Percentiles rank a stretch among this genome's conserved stretches.
phyloP scores from a whole-genome alignment of 805 yeast species.

The Allodekkera sacchari region DNA sequence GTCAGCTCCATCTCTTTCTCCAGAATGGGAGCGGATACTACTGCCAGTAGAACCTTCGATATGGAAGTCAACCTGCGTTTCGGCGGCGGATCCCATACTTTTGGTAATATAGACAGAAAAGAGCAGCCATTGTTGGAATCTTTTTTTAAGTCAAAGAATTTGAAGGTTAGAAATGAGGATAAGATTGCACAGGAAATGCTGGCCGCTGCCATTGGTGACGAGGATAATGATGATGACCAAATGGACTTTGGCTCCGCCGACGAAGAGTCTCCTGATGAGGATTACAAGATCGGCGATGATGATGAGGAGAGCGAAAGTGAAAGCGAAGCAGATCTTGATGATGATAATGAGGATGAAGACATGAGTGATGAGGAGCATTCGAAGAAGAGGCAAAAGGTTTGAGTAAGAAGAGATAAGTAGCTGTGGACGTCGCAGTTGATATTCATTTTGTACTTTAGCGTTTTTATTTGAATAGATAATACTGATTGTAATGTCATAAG shows the following conservation, averaged over 20 bases:
- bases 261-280: conserved; percentile 82
- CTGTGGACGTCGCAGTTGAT: neutral
- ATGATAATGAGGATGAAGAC: conserved; percentile 20
- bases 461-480: too few relatives aligned
- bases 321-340: conserved; percentile 57
- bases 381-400: conserved; percentile 11
- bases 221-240: conserved; percentile 48
- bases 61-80: conserved; percentile 67
- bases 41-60: conserved; percentile 79
- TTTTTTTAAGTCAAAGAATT: conserved; percentile 67
- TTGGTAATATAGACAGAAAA: conserved; percentile 83
- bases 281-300: conserved; percentile 54
- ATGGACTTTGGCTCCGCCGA: conserved; percentile 68
- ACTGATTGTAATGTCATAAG: too few relatives aligned
- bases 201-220: conserved; percentile 64
- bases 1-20: conserved; percentile 72
- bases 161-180: conserved; percentile 81
- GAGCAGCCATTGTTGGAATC: conserved; percentile 77
- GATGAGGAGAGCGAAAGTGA: conserved; percentile 19
- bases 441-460: too few relatives aligned
- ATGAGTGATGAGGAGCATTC: conserved; percentile 7
- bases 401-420: conserved; percentile 2
- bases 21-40: conserved; percentile 73
- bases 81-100: conserved; percentile 63
- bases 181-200: conserved; percentile 77